Conservation (phyloP, 495 filamentous ascomycete genomes). For the Neurospora hispaniola region DNA sequence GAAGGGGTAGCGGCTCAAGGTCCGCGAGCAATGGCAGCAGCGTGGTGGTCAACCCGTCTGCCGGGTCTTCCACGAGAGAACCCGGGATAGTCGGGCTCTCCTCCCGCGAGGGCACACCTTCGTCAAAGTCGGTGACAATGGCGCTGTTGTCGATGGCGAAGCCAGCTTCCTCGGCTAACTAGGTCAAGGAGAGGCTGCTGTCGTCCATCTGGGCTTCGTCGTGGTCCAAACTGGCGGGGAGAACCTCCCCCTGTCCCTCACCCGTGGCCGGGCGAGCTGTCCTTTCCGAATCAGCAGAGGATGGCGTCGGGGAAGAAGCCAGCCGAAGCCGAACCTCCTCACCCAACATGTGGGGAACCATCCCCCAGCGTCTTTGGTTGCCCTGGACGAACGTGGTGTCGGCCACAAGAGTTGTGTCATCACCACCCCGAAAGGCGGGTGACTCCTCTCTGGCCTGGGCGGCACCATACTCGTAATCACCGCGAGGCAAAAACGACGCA, state of each 20-base stretch:
- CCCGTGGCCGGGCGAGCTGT: neutral
- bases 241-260: neutral
- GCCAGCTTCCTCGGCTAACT: neutral
- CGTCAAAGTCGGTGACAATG: neutral
- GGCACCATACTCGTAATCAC: neutral
- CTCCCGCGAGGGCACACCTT: neutral
- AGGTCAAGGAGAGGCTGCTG: neutral
- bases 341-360: neutral
- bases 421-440: neutral
- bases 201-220: neutral
- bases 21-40: neutral
- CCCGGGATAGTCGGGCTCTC: neutral
- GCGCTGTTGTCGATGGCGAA: neutral
- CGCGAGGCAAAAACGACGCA: neutral
- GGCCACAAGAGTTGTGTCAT: neutral
- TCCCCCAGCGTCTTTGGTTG: neutral
- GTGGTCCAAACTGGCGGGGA: neutral
- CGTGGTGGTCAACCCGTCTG: neutral
- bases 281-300: neutral
- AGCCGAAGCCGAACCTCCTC: neutral
- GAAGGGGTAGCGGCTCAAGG: neutral
- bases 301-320: neutral
- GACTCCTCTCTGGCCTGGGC: neutral
- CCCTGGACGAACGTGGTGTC: neutral
- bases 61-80: neutral